phyloP scores from a whole-genome alignment of 2,329 filamentous ascomycete species.

The Ceratocystis cacaofunesta region DNA sequence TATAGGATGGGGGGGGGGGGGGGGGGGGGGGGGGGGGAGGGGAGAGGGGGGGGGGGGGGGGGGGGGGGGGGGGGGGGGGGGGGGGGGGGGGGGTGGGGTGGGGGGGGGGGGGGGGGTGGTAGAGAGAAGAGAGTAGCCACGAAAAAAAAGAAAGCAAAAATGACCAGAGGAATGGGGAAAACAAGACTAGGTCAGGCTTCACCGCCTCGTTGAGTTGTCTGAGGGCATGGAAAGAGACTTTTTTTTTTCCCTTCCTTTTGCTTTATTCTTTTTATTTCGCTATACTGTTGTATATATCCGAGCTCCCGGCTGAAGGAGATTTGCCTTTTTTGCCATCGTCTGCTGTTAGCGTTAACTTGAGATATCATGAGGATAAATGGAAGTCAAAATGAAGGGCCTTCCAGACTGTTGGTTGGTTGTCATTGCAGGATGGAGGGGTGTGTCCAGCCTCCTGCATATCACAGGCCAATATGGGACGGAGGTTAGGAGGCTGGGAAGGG shows the following conservation, averaged over 20 bases:
- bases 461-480: conserved; percentile 7
- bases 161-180: neutral
- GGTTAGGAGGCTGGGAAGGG: conserved; percentile 2
- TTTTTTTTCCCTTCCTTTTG: neutral
- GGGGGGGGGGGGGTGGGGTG: too few relatives aligned
- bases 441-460: conserved; percentile 7
- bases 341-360: neutral
- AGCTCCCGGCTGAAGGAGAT: neutral
- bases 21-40: too few relatives aligned
- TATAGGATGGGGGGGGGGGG: neutral
- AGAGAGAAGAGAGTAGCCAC: neutral
- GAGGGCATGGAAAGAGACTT: neutral
- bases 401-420: neutral
- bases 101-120: neutral
- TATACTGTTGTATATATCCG: neutral
- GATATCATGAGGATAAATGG: neutral
- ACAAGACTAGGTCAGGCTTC: conserved; percentile 4
- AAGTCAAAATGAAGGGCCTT: neutral
- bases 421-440: neutral
- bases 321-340: neutral
- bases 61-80: too few relatives aligned
- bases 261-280: neutral
- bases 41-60: too few relatives aligned
- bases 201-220: conserved; percentile 3
- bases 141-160: neutral